phyloP scores from a whole-genome alignment of 2,329 filamentous ascomycete genomes.

The Tolypocladium album region DNA sequence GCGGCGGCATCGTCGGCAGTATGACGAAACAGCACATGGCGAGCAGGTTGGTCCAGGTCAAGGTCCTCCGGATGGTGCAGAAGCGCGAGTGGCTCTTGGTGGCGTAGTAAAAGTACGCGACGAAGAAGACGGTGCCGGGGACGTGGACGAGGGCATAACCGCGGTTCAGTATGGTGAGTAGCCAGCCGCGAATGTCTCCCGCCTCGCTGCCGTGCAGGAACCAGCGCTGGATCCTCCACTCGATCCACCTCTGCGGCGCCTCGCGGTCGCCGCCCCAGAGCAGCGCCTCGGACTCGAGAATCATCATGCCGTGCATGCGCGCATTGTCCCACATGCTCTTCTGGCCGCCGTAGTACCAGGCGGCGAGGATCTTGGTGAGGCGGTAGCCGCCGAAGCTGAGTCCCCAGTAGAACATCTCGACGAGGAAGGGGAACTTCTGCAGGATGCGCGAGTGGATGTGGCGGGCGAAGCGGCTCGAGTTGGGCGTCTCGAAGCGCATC shows the following conservation, averaged over 20 bases:
- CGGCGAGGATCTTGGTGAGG: conserved; percentile 6
- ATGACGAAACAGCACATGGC: conserved; percentile 52
- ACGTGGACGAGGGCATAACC: conserved; percentile 72
- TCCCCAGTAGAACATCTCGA: conserved; percentile 67
- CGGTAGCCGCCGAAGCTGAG: conserved; percentile 5
- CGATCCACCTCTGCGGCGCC: conserved; percentile 6
- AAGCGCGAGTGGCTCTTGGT: conserved; percentile 48
- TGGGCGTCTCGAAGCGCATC: conserved; percentile 40
- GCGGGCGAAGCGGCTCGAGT: conserved; percentile 49
- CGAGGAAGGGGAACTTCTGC: conserved; percentile 58
- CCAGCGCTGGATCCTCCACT: conserved; percentile 39
- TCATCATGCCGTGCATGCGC: conserved; percentile 2
- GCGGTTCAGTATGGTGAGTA: conserved; percentile 54
- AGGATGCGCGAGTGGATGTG: conserved; percentile 53
- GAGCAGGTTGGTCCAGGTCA: conserved; percentile 50
- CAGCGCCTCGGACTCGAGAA: conserved; percentile 4
- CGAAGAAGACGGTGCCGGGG: conserved; percentile 62
- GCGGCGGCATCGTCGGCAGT: conserved; percentile 54
- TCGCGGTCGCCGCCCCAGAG: conserved; percentile 3
- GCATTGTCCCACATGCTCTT: conserved; percentile 27
- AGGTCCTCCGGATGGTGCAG: conserved; percentile 28
- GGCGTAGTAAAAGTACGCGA: conserved; percentile 59
- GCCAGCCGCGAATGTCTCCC: conserved; percentile 23
- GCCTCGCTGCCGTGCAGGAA: conserved; percentile 43
- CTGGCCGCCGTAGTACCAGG: conserved; percentile 5